These are phyloP conservation scores for Croton setiger DNA, from an alignment of 441 rosid genomes.

Conservation along the genomic window DNA sequence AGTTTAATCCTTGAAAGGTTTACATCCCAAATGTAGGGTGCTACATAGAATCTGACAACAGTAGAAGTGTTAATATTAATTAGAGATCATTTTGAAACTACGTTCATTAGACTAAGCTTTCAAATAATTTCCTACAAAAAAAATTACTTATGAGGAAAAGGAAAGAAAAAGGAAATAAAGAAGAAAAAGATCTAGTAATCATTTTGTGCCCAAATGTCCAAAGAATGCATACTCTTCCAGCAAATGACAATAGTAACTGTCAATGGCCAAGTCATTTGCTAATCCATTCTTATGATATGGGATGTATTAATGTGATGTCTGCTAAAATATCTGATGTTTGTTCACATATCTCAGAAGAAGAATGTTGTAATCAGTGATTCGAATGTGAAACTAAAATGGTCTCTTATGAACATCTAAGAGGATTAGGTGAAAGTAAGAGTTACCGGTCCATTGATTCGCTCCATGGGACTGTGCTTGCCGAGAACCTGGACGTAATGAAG, in stretches of 20 bases:
- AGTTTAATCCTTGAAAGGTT: neutral
- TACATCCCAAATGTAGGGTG: neutral
- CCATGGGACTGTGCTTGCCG: slow-evolving; percentile 41
- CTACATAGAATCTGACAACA: neutral
- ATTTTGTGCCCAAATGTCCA: neutral
- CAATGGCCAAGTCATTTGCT: neutral
- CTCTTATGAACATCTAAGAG: neutral
- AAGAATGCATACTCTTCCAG: neutral
- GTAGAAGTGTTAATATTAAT: neutral
- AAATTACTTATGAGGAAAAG: neutral
- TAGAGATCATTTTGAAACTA: neutral
- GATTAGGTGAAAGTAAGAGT: neutral
- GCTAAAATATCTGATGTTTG: neutral
- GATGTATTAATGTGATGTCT: neutral
- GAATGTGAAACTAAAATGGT: neutral
- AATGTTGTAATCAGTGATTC: neutral
- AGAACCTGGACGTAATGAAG: slow-evolving; percentile 47
- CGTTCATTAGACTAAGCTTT: neutral
- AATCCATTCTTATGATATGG: no score
- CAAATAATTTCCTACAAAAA: neutral
- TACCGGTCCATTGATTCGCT: slow-evolving; percentile 53
- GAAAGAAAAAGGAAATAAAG: neutral
- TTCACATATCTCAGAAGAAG: no score
- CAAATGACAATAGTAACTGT: neutral
- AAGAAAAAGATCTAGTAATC: neutral